Base-by-base conservation (phyloP, 2,329 filamentous ascomycete genomes). In the Hyphodiscus sp. region DNA sequence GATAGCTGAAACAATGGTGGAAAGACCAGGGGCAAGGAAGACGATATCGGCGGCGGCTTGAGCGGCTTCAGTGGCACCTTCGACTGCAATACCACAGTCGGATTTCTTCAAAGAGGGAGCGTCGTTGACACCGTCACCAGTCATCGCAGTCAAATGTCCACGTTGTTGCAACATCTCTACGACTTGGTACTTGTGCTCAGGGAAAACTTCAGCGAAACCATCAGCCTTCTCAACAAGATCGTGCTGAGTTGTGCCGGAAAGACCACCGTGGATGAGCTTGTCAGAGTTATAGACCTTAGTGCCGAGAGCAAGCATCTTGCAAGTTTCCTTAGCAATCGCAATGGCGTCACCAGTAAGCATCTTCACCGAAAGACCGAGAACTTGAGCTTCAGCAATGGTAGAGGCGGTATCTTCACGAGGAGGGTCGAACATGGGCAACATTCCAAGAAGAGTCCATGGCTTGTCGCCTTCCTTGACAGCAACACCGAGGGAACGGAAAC, bases 121-220 rank as follows among this genome's bases (percentile, higher is more conserved):
- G 71, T 95, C 90, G 77, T 95, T 95, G 76, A 95, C 90, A 81
- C 90, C 90, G 65, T 95, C 91, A 80, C 90, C 90, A 74, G 90
- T 95, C 90, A 95, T 95, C 71, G 90, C 91, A 74, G 95, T 90
- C 47, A 95, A 82, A 75, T 95, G 91, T 63, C 90, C 90, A 83
- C 90, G 88, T 77, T 92, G 87, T 76, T 95, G 90, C 54, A 95
- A 81, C 69, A 95, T 95, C 75, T 95, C 89, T 66, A 95, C 90
- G 73, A 94, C 89, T 61, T 90, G 89, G 78, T 91, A 95, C 80
- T 95, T 95, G 82, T 95, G 90, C 76, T 95, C 87, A 66, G 90
- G 90, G 80, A 92, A 95, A 58, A 95, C 90, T 71, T 95, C 90
- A 63, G 91, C 90, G 74, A 95, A 95, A 76, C 90, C 91, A 80